A percentile compares a stretch with the other conserved stretches of the same genome.
These are phyloP conservation scores for Royoungia palumana DNA, from an alignment of 768 basidiomycete species.

Conservation along the genomic window DNA sequence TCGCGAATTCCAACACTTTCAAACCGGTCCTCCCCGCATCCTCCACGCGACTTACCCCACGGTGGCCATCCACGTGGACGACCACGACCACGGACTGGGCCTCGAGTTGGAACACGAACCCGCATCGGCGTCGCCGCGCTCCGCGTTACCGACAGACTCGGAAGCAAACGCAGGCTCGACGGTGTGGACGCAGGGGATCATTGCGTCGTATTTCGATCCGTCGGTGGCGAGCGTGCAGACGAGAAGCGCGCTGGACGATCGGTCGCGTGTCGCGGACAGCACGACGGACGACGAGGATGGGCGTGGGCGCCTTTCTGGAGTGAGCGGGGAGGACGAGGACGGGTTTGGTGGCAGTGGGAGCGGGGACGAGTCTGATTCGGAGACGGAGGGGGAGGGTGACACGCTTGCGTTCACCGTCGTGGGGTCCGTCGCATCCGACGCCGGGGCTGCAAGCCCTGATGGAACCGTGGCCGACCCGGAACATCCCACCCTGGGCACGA, in stretches of 20 bases:
- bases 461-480: constrained; percentile 26
- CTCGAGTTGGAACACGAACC: constrained; percentile 5
- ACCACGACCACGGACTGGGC: constrained; percentile 18
- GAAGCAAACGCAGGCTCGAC: constrained; percentile 53
- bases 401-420: constrained; percentile 24
- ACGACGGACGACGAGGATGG: constrained; percentile 16
- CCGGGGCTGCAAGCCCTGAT: constrained; percentile 25
- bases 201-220: constrained; percentile 53
- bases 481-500: constrained; percentile 66
- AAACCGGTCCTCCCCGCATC: constrained; percentile 39
- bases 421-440: constrained; percentile 23
- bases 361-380: constrained; percentile 27
- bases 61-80: constrained; percentile 6
- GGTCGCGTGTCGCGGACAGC: constrained; percentile 25
- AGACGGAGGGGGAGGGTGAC: constrained; percentile 39
- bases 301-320: neutral
- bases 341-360: constrained; percentile 10
- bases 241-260: constrained; percentile 24
- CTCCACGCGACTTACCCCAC: constrained; percentile 18
- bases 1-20: constrained; percentile 58
- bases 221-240: constrained; percentile 28
- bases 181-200: constrained; percentile 60
- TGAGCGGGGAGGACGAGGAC: constrained; percentile 7
- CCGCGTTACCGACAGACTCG: constrained; percentile 28
- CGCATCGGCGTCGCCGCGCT: constrained; percentile 28